Base-by-base conservation (phyloP, 2,329 filamentous ascomycete genomes). In the Plenodomus biglobosus region DNA sequence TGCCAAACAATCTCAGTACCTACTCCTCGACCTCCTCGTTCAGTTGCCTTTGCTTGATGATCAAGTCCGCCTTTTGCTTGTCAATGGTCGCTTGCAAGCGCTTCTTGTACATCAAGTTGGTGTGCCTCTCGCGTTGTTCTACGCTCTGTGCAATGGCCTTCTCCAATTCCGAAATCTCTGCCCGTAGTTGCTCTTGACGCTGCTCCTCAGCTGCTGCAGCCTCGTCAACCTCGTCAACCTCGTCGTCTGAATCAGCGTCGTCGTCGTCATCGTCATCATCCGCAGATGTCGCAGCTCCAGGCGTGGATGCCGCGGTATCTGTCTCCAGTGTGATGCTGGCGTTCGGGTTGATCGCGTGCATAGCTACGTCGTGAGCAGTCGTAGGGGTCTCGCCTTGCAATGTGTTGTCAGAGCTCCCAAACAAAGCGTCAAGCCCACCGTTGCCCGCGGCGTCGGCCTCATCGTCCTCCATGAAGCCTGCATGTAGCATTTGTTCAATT, bases 81-180 rank as follows among this genome's bases (percentile, higher is more conserved):
- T 75, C 70, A 38, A 82, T 73, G 48, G 76, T 79, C 37, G 74
- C 73, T 57, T 76, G 69, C 45, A 80, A 67, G 46, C 80, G 72
- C 53, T 74, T 70, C 64, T 75, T 77, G 55, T 82, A 69, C 50
- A 84, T 72, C 11, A 66, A 65, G 50, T 81, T 81, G 17, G 64
- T 68, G 51, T 75, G 70, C 21, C 71, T 72, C 38, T 76, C 73
- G 53, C 75, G 70, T 43, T 75, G 70, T 38, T 64, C 66, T 21
- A 75, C 68, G 17, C 74, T 73, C 20, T 70, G 66, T 35, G 71
- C 71, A 35, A 83, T 75, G 50, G 78, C 75, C 39, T 73, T 72
- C 63, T 82, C 75, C 54, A 84, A 57, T 59, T 83, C 80, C 3
- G 73, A 75, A 43, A 84, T 80, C 64, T 84, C 79, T 47, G 80